These are phyloP conservation scores for Fraxinus nigra DNA, from an alignment of 305 asterid genomes.

Conservation along the genomic window DNA sequence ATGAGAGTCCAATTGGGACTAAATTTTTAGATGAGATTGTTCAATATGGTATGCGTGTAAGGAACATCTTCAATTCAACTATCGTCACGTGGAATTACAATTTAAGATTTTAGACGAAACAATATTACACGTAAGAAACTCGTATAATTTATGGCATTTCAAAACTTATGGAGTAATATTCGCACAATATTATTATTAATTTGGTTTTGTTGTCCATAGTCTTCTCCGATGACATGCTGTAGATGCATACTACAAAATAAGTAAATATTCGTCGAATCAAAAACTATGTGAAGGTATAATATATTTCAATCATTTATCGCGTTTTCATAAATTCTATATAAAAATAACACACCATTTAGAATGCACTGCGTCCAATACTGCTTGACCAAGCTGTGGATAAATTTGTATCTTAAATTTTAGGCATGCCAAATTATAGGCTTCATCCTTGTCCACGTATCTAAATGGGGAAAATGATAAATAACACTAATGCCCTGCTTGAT, in stretches of 20 bases:
- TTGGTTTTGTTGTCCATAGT: background rate
- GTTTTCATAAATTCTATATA: background rate
- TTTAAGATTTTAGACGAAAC: no score
- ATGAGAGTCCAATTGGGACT: background rate
- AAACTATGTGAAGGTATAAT: background rate
- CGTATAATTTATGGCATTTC: no score
- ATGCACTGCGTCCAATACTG: background rate
- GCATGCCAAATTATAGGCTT: background rate
- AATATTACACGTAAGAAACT: background rate
- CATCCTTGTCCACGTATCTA: background rate
- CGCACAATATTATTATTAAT: background rate
- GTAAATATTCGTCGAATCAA: background rate
- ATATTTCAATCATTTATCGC: background rate
- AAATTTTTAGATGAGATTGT: background rate
- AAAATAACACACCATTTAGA: background rate
- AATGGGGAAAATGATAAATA: background rate
- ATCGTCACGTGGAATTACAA: background rate
- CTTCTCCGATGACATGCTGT: background rate
- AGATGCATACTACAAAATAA: background rate
- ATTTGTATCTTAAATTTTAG: background rate
- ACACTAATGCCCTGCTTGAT: no score
- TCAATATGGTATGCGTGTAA: no score
- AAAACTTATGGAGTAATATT: background rate
- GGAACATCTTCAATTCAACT: background rate
- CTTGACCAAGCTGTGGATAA: background rate